These are phyloP conservation scores for Xylaria sp. DNA, from an alignment of 2,329 filamentous ascomycete genomes.

Conservation along the genomic window DNA sequence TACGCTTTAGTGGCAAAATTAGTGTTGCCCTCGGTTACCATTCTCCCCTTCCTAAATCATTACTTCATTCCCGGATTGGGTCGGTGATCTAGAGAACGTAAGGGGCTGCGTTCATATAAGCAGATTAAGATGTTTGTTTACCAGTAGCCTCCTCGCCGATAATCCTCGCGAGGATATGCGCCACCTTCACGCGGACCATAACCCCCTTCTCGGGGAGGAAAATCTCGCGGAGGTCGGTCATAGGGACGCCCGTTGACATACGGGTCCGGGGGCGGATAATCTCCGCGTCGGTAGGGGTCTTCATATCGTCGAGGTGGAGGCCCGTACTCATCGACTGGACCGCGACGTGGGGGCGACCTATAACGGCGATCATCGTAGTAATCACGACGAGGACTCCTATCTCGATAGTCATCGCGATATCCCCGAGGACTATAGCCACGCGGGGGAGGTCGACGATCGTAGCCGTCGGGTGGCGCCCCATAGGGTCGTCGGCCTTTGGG, in stretches of 20 bases:
- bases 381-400: constrained; percentile 84
- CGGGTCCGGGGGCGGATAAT: constrained; percentile 71
- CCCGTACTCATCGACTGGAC: constrained; percentile 78
- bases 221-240: constrained; percentile 64
- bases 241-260: constrained; percentile 70
- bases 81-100: constrained; percentile 50
- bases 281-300: constrained; percentile 76
- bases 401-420: constrained; percentile 81
- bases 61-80: constrained; percentile 31
- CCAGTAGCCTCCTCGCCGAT: constrained; percentile 52
- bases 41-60: constrained; percentile 29
- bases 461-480: constrained; percentile 76
- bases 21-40: constrained; percentile 19
- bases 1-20: constrained; percentile 20
- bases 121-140: constrained; percentile 50
- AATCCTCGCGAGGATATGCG: constrained; percentile 50
- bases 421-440: constrained; percentile 85
- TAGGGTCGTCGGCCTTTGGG: constrained; percentile 73
- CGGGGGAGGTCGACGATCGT: constrained; percentile 81
- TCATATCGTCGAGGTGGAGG: constrained; percentile 77
- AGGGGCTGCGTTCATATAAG: constrained; percentile 46
- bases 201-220: constrained; percentile 61
- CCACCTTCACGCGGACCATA: constrained; percentile 55
- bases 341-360: constrained; percentile 80
- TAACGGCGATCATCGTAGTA: constrained; percentile 90